Conservation (phyloP, 345 rosid species). For the Linum tenue region DNA sequence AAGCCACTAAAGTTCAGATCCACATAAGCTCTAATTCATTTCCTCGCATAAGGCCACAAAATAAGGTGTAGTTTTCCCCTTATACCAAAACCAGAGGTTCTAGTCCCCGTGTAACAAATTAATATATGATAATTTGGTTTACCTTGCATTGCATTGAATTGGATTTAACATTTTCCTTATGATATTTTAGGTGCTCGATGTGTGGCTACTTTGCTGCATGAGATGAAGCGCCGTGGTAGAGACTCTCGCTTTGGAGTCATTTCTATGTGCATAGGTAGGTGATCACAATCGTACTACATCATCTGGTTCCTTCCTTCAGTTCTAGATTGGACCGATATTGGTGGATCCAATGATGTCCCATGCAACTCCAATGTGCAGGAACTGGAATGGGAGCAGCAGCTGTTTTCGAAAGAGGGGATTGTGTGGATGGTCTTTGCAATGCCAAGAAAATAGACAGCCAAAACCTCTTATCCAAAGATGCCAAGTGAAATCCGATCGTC, state of each 20-base stretch:
- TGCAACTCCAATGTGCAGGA: constrained; percentile 28
- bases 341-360: not conserved
- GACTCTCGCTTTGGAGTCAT: constrained; percentile 83
- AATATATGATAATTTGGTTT: not conserved
- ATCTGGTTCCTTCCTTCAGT: not conserved
- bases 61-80: too few relatives aligned
- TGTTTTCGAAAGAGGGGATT: constrained; percentile 76
- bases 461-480: constrained; percentile 30
- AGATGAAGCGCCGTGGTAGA: constrained; percentile 85
- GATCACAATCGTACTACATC: constrained; percentile 9
- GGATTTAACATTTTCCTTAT: not conserved
- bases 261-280: constrained; percentile 87
- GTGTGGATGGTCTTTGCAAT: constrained; percentile 40
- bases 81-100: too few relatives aligned
- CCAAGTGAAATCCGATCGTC: not conserved
- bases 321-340: not conserved
- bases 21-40: too few relatives aligned
- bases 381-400: constrained; percentile 92
- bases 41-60: too few relatives aligned
- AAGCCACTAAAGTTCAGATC: too few relatives aligned
- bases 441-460: constrained; percentile 26
- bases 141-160: not conserved
- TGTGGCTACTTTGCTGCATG: constrained; percentile 73
- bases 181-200: constrained; percentile 63
- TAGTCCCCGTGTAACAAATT: too few relatives aligned